Evolutionary conservation across 768 basidiomycete genomes (phyloP), one percentile per base, ranked within the genome.

Genomic region (Termitomyces sp.): DNA sequence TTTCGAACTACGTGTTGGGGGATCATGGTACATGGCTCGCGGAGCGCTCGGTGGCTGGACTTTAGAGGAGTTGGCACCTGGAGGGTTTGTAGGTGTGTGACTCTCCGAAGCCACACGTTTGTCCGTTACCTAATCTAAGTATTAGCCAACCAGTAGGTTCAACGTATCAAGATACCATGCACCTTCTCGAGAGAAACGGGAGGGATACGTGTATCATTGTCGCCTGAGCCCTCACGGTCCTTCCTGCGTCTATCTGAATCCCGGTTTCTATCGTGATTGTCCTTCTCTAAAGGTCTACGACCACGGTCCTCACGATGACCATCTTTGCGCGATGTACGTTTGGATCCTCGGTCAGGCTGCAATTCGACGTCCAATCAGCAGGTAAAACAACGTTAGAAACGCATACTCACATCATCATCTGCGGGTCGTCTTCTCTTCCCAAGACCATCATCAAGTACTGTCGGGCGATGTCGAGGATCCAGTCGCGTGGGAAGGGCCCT

Each of bases 251-350:
- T 81, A 49, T 82, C 81, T 3, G 85, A 82, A 26, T 92, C 90
- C 56, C 87, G 82, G 32, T 72, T 75, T 50, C 88, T 80, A 33
- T 90, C 88, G 59, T 85, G 82, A 30, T 78, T 70, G 49, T 91
- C 89, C 69, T 89, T 89, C 47, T 91, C 90, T 13, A 77, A 74
- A 14, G 77, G 76, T 55, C 89, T 83, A 30, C 89, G 84, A 62
- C 74, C 75, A 38, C 89, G 80, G 41, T 92, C 90, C 57, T 92
- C 91, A 51, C 89, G 84, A 66, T 90, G 88, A 33, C 82, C 72
- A 3, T 91, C 89, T 68, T 89, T 89, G 51, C 91, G 85, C 58
- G 90, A 87, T 59, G 83, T 82, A n/a, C 91, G 86, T 70, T 93
- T 93, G n/a, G 86, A 81, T 36, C 80, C 79, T 64, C 91, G 83